Evolutionary conservation across 768 basidiomycete species (phyloP), one percentile per base, ranked within the genome.

Genomic region (Phaeolepiota aurea): DNA sequence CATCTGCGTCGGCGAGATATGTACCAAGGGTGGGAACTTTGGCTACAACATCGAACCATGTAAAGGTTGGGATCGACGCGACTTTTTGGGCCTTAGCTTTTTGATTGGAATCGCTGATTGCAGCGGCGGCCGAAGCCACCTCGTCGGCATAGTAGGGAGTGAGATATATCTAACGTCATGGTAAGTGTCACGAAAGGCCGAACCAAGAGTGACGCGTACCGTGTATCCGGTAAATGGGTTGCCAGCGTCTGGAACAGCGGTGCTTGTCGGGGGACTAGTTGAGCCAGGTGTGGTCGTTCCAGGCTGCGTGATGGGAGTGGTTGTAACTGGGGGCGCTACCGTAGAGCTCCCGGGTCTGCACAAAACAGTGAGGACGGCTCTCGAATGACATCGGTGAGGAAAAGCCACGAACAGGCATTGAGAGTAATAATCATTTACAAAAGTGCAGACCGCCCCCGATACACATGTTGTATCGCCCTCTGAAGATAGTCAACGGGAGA

Each of bases 61-160:
- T 75, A 65, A 79, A 80, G 30, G 72, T 76, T 14, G 77, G 76
- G 52, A 79, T 73, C 13, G 71, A 61, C n/a, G 69, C 74, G 30
- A 80, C 71, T 37, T 57, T 61, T 21, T 63, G 43, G 33, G 77
- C 77, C 56, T 77, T 73, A 15, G 77, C 61, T 33, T 65, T 62
- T 36, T 62, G 56, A 16, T 69, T 69, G 1, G 77, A 19, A 48
- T 78, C 72, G 37, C 64, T 60, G 50, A 79, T 76, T 14, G 49
- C 41, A 11, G 59, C 62, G 18, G 70, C 74, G 9, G 75, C 78
- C 20, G 72, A 67, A 3, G 48, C 44, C 40, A 80, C 67, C 55
- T 81, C 79, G 38, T 57, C 54, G 28, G 73, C 69, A 49, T 80
- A 81, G 61, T 64, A 73, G 4, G 77, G 76, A 39, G 65, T 70